A percentile compares a stretch with the other conserved stretches of the same genome.
phyloP scores from a whole-genome alignment of 257 asterid species.

The Thymus quinquecostatus region DNA sequence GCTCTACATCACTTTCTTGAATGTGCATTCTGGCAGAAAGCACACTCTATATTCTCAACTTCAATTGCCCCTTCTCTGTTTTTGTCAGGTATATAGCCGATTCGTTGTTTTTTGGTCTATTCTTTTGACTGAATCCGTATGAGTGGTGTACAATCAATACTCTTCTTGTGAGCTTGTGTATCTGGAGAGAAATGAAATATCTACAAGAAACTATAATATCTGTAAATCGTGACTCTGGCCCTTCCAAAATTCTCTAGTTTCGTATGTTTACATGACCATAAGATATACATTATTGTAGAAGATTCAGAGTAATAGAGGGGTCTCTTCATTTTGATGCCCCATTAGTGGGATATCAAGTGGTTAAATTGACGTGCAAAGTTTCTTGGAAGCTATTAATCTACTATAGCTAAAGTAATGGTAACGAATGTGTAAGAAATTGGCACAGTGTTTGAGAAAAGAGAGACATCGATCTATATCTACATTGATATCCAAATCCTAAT shows the following conservation, averaged over 20 bases:
- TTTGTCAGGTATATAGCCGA: conserved; percentile 60
- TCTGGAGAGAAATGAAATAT: conserved; percentile 7
- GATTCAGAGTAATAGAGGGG: background rate
- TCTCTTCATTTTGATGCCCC: conserved; percentile 9
- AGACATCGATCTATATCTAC: background rate
- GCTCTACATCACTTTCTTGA: conserved; percentile 85
- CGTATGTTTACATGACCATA: conserved; percentile 12
- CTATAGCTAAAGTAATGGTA: background rate
- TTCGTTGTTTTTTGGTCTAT: conserved; percentile 17
- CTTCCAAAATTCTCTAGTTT: conserved; percentile 11
- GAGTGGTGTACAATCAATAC: background rate
- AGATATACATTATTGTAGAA: background rate
- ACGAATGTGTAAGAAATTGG: background rate
- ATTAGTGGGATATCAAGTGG: conserved; percentile 8
- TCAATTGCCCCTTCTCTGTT: conserved; percentile 82
- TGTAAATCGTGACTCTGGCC: no score
- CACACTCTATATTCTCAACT: conserved; percentile 82
- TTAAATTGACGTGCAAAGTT: background rate
- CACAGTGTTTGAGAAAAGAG: conserved; percentile 8
- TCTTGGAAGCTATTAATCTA: background rate
- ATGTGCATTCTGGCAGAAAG: conserved; percentile 90
- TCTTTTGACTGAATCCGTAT: conserved; percentile 17
- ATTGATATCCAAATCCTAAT: conserved; percentile 19
- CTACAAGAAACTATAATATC: background rate
- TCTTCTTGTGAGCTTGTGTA: conserved; percentile 14